A percentile compares a stretch with the other conserved stretches of the same genome.
Evolutionary conservation across 352 stramenopile genomes (phyloP).

Genomic region (Globisporangium rhizosaccharum): DNA sequence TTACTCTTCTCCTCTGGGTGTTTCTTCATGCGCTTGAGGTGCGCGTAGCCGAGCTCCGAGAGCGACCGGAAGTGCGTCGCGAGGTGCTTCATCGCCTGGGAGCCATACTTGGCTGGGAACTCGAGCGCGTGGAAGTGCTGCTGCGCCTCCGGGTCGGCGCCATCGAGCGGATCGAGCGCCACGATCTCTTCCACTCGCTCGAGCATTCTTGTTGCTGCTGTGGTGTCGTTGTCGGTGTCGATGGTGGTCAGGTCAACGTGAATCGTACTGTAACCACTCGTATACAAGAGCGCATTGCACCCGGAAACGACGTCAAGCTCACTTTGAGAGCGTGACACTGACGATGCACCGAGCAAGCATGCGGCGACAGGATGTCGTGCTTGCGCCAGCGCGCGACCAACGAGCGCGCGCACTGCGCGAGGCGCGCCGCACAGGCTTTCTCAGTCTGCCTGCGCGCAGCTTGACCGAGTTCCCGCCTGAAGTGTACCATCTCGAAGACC

Average conservation of each 20-base stretch:
- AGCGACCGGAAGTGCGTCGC: slow-evolving; percentile 42
- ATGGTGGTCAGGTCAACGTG: neutral
- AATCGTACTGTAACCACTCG: neutral
- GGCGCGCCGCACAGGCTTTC: slow-evolving; percentile 49
- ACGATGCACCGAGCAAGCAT: slow-evolving; percentile 2
- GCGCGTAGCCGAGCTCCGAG: slow-evolving; percentile 53
- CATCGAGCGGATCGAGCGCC: slow-evolving; percentile 18
- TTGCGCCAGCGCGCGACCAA: slow-evolving; percentile 53
- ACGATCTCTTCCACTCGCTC: slow-evolving; percentile 41
- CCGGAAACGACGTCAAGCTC: neutral
- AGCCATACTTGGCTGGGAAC: slow-evolving; percentile 60
- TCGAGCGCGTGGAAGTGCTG: slow-evolving; percentile 66
- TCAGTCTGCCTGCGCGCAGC: slow-evolving; percentile 52
- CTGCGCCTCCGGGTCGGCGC: slow-evolving; percentile 31
- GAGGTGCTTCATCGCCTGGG: slow-evolving; percentile 63
- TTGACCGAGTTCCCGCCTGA: slow-evolving; percentile 58
- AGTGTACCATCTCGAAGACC: slow-evolving; percentile 71
- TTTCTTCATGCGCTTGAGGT: slow-evolving; percentile 86
- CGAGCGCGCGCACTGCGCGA: slow-evolving; percentile 51
- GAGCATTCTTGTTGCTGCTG: neutral
- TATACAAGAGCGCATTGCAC: neutral
- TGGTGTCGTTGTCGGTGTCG: neutral
- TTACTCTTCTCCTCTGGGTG: slow-evolving; percentile 23
- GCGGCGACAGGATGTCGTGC: slow-evolving; percentile 41
- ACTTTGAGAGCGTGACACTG: neutral